A percentile compares a stretch with the other conserved stretches of the same genome.
These are phyloP conservation scores for Sclerotinia borealis DNA, from an alignment of 2,329 filamentous ascomycete genomes.

Conservation along the genomic window DNA sequence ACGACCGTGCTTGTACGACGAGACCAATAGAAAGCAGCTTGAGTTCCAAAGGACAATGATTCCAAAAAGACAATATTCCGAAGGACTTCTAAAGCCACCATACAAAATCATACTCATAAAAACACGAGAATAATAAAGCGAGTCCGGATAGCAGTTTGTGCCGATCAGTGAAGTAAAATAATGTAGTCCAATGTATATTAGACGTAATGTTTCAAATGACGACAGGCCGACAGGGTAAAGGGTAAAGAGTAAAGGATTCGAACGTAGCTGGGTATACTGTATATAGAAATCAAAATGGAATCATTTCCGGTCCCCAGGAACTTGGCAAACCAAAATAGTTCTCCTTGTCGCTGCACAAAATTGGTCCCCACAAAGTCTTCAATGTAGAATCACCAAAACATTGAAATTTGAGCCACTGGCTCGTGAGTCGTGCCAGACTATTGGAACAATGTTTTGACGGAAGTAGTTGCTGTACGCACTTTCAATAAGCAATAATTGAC, in stretches of 20 bases:
- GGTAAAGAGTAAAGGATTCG: background rate
- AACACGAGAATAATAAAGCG: background rate
- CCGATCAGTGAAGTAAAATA: background rate
- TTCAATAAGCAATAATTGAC: background rate
- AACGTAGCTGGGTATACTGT: background rate
- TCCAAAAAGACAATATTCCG: background rate
- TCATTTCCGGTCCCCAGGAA: background rate
- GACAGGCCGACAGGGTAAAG: background rate
- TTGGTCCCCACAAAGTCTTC: background rate
- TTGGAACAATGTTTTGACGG: background rate
- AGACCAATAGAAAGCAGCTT: background rate
- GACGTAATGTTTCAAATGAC: background rate
- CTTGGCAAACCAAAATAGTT: background rate
- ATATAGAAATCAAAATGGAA: background rate
- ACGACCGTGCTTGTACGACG: background rate
- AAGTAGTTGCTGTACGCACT: background rate
- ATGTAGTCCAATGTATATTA: no score
- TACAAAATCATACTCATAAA: background rate
- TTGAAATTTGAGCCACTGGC: background rate
- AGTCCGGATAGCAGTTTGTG: background rate
- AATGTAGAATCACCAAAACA: no score
- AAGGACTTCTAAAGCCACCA: background rate
- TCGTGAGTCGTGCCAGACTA: background rate
- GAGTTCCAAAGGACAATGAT: background rate
- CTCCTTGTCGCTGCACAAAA: background rate